A percentile compares a stretch with the other conserved stretches of the same genome.
phyloP scores from a whole-genome alignment of 78 protist species.

The Creolimax fragrantissima region DNA sequence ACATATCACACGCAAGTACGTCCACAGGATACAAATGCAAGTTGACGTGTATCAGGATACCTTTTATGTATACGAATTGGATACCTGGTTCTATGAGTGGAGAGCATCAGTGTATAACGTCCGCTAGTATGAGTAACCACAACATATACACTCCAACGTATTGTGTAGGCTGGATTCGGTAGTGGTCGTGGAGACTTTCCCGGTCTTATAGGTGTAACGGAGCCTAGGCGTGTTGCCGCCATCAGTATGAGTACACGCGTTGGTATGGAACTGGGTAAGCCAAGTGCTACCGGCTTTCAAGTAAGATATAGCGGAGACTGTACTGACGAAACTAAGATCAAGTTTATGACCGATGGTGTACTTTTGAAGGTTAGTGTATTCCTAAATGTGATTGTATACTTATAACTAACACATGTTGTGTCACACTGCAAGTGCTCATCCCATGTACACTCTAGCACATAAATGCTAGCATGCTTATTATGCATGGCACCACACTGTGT shows the following conservation, averaged over 20 bases:
- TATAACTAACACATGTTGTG: not conserved
- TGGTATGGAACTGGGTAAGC: slow-evolving; percentile 73
- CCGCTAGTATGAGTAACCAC: no score
- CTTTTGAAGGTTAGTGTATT: not conserved
- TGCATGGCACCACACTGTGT: no score
- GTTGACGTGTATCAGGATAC: no score
- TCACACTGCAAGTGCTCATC: no score
- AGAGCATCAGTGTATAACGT: no score
- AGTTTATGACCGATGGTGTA: slow-evolving; percentile 93
- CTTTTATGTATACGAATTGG: no score
- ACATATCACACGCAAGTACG: no score
- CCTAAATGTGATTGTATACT: not conserved
- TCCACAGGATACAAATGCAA: no score
- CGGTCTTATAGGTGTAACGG: slow-evolving; percentile 86
- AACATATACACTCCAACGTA: slow-evolving; percentile 85
- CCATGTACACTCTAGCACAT: no score
- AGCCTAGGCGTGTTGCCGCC: slow-evolving; percentile 99
- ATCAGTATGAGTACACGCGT: slow-evolving; percentile 83
- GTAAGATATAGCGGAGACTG: slow-evolving; percentile 74
- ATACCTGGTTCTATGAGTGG: no score
- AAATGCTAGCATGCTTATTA: no score
- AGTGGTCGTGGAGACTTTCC: not conserved
- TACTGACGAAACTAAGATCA: slow-evolving; percentile 49
- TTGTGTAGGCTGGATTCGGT: slow-evolving; percentile 84
- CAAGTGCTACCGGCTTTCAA: not conserved